Percentiles rank a stretch among this genome's conserved stretches.
phyloP scores from a whole-genome alignment of 257 asterid genomes.

The Capsicum baccatum region DNA sequence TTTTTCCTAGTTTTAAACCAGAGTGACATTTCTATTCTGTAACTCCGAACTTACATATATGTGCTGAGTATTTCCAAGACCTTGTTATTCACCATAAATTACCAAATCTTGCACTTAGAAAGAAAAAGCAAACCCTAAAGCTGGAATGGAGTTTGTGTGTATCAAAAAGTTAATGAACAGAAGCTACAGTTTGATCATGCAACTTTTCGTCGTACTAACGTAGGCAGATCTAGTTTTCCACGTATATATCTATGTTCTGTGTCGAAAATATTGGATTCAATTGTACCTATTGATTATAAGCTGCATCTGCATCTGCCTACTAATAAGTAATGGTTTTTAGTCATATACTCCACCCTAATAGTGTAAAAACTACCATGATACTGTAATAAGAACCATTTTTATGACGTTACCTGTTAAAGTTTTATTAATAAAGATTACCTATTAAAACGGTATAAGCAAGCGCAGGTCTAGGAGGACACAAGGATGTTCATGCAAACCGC shows the following conservation, averaged over 20 bases:
- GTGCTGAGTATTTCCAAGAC: neutral
- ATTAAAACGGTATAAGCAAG: neutral
- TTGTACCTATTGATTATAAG: neutral
- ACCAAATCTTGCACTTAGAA: neutral
- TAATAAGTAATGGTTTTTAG: neutral
- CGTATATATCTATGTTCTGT: neutral
- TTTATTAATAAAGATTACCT: neutral
- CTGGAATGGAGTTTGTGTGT: neutral
- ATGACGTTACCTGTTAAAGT: neutral
- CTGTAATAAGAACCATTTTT: neutral
- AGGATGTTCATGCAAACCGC: neutral
- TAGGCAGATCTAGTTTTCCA: neutral
- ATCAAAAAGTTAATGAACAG: neutral
- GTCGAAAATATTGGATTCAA: neutral
- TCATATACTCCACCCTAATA: neutral
- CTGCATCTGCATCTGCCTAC: neutral
- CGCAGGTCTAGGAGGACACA: neutral
- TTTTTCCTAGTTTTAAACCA: neutral
- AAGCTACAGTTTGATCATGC: neutral
- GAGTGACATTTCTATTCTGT: neutral
- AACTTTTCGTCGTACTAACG: neutral
- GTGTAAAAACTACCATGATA: neutral
- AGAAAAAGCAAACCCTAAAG: neutral
- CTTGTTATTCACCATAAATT: neutral
- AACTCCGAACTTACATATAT: neutral